Conservation (phyloP, 75 land plant genomes). For the Cunninghamia lanceolata region DNA sequence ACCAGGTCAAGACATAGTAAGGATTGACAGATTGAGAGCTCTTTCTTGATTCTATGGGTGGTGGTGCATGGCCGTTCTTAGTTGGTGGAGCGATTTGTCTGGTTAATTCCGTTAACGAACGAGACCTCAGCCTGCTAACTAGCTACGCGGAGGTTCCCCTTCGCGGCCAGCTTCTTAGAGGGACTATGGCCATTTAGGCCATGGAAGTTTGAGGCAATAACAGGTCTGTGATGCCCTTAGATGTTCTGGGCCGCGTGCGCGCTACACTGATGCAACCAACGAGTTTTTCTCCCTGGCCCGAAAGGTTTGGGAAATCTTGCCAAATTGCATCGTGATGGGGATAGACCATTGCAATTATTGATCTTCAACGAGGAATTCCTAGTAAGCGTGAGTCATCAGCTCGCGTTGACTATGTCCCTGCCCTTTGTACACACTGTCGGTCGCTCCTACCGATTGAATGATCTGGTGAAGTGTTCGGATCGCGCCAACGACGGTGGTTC, state of each 20-base stretch:
- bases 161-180: slow-evolving; percentile 45
- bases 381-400: neutral
- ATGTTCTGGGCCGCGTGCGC: slow-evolving; percentile 48
- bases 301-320: slow-evolving; percentile 25
- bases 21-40: slow-evolving; percentile 59
- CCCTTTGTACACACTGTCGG: too few species aligned
- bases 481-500: neutral
- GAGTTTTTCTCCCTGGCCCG: slow-evolving; percentile 28
- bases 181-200: slow-evolving; percentile 50
- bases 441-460: too few species aligned
- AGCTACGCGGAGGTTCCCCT: slow-evolving; percentile 42
- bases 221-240: slow-evolving; percentile 71
- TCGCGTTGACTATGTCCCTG: too few species aligned
- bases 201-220: slow-evolving; percentile 80
- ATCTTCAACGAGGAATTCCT: slow-evolving; percentile 24
- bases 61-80: slow-evolving; percentile 65
- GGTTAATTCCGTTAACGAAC: slow-evolving; percentile 93
- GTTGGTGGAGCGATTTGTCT: slow-evolving; percentile 86
- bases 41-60: slow-evolving; percentile 67
- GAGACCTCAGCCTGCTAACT: slow-evolving; percentile 97
- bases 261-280: slow-evolving; percentile 42
- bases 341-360: slow-evolving; percentile 7
- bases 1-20: slow-evolving; percentile 61
- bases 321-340: slow-evolving; percentile 11
- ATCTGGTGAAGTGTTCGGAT: too few species aligned